phyloP scores from a whole-genome alignment of 495 filamentous ascomycete species.

The Aspergillus affinis region DNA sequence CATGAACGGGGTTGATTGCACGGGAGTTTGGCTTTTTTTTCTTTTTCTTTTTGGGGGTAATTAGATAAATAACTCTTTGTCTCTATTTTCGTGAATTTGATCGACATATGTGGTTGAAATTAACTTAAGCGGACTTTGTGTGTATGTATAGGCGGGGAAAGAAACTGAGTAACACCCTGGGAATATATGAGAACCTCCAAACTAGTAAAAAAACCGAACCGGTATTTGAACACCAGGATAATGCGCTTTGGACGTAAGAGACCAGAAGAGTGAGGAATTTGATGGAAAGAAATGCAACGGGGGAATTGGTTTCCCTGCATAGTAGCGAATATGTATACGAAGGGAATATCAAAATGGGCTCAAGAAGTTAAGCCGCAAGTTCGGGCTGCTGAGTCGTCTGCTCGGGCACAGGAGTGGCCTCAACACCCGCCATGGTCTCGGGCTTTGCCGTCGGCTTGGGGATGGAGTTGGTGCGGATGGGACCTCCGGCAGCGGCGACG shows the following conservation, averaged over 20 bases:
- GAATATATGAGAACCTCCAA: not conserved
- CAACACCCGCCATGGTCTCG: slow-evolving; percentile 16
- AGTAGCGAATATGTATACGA: not conserved
- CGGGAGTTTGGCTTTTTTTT: not conserved
- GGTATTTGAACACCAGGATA: not conserved
- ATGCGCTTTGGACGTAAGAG: not conserved
- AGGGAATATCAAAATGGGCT: not conserved
- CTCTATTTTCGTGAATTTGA: not conserved
- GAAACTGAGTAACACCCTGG: not conserved
- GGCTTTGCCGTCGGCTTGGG: slow-evolving; percentile 29
- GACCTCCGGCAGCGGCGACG: slow-evolving; percentile 28
- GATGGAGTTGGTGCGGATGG: slow-evolving; percentile 41
- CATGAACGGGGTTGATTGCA: not conserved
- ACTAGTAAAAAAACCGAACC: not conserved
- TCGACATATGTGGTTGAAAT: not conserved
- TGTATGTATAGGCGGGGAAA: not conserved
- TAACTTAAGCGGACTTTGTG: not conserved
- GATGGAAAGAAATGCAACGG: not conserved
- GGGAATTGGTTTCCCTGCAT: not conserved
- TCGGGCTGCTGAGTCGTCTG: not conserved
- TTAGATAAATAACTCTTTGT: not conserved
- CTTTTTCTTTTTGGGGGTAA: not conserved
- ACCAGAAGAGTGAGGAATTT: not conserved
- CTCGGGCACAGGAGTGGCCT: slow-evolving; percentile 23
- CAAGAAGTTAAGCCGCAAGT: not conserved